Conservation (phyloP, 2,329 filamentous ascomycete genomes). For the Diaporthe sp. region DNA sequence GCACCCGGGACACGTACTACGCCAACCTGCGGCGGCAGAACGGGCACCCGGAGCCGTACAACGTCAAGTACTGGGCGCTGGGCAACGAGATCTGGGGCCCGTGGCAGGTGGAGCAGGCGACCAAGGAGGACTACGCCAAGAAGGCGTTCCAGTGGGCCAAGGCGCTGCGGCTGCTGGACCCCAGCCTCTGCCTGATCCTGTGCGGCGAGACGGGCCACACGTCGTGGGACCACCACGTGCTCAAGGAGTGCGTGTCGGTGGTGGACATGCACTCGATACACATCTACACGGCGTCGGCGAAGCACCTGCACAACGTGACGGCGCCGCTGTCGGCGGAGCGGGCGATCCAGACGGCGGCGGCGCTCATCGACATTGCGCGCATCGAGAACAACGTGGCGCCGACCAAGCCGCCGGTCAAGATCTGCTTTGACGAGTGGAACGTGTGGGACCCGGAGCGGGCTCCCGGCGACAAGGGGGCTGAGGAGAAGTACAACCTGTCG, state of each 20-base stretch:
- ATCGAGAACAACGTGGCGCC: constrained; percentile 76
- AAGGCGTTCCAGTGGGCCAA: constrained; percentile 81
- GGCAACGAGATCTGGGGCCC: constrained; percentile 82
- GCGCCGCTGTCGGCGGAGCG: constrained; percentile 80
- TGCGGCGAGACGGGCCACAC: constrained; percentile 80
- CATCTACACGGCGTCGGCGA: constrained; percentile 76
- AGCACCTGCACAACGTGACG: constrained; percentile 65
- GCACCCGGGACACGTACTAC: constrained; percentile 82
- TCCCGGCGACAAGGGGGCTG: constrained; percentile 78
- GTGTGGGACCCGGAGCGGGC: constrained; percentile 83
- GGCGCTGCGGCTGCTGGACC: constrained; percentile 79
- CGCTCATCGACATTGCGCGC: constrained; percentile 79
- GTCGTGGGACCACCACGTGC: constrained; percentile 80
- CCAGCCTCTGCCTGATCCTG: constrained; percentile 77
- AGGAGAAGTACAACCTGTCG: constrained; percentile 81
- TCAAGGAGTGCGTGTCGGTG: constrained; percentile 76
- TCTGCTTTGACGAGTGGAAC: constrained; percentile 91
- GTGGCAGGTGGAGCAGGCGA: constrained; percentile 78
- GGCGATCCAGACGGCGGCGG: constrained; percentile 78
- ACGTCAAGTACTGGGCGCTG: constrained; percentile 87
- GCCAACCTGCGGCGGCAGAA: constrained; percentile 84
- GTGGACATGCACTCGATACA: constrained; percentile 89
- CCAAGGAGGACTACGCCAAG: constrained; percentile 78
- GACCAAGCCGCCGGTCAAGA: constrained; percentile 73
- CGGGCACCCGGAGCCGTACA: constrained; percentile 82